A percentile compares a stretch with the other conserved stretches of the same genome.
phyloP scores from a whole-genome alignment of 768 basidiomycete species.

The Crepidotus variabilis region DNA sequence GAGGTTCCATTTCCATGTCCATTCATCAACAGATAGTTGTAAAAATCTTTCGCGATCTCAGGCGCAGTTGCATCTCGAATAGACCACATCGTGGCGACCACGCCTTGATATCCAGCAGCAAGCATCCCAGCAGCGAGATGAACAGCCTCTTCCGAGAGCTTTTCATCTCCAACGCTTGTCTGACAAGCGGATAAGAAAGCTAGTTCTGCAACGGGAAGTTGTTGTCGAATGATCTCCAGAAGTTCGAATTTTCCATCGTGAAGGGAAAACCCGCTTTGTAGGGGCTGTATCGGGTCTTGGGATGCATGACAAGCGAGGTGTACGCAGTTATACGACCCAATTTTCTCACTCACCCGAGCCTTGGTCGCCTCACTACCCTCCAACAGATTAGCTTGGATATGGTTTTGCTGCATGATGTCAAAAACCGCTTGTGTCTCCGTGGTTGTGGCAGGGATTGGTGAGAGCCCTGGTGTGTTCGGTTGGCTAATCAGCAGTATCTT shows the following conservation, averaged over 20 bases:
- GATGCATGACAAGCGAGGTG: slow-evolving; percentile 33
- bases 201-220: slow-evolving; percentile 21
- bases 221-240: slow-evolving; percentile 5
- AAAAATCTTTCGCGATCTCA: background rate
- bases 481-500: slow-evolving; percentile 12
- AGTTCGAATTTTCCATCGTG: slow-evolving; percentile 16
- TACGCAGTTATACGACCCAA: slow-evolving; percentile 16
- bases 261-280: slow-evolving; percentile 20
- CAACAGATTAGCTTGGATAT: slow-evolving; percentile 13
- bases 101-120: slow-evolving; percentile 14
- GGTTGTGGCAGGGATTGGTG: slow-evolving; percentile 12
- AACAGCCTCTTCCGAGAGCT: slow-evolving; percentile 29
- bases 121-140: slow-evolving; percentile 37
- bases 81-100: slow-evolving; percentile 4
- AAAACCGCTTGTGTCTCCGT: slow-evolving; percentile 5
- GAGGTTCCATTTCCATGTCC: background rate
- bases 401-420: background rate
- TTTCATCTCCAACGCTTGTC: slow-evolving; percentile 26
- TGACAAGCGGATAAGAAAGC: slow-evolving; percentile 34
- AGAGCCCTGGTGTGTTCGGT: slow-evolving; percentile 2
- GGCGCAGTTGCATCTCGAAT: background rate
- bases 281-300: slow-evolving; percentile 22
- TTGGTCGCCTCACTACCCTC: slow-evolving; percentile 13
- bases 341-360: slow-evolving; percentile 10
- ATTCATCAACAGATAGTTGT: background rate